Evolutionary conservation across 148 eudicot species (phyloP).

Genomic region (Nepenthes mirabilis): DNA sequence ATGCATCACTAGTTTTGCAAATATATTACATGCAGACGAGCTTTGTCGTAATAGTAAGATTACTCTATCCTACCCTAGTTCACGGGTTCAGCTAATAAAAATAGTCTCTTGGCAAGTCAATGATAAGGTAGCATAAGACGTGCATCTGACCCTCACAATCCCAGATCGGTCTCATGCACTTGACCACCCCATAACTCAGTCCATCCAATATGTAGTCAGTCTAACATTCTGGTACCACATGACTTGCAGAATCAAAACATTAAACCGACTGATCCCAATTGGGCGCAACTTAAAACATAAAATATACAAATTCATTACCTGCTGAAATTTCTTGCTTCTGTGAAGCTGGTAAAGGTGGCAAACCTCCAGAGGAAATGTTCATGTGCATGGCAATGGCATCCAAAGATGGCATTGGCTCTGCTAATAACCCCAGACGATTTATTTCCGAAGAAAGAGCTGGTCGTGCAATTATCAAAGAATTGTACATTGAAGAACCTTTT

Average conservation of each 20-base stretch:
- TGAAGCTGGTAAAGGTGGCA: slow-evolving; percentile 43
- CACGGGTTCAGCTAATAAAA: too few species aligned
- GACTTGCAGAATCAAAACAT: too few species aligned
- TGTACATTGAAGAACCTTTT: slow-evolving; percentile 98
- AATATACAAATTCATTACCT: slow-evolving; percentile 32
- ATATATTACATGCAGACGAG: background rate
- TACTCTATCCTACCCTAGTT: too few species aligned
- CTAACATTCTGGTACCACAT: too few species aligned
- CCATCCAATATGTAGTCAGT: too few species aligned
- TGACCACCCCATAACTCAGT: too few species aligned
- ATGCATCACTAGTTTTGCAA: background rate
- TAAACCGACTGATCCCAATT: too few species aligned
- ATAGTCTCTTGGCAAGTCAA: too few species aligned
- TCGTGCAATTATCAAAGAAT: slow-evolving; percentile 76
- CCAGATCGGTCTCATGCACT: too few species aligned
- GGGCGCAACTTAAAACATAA: background rate
- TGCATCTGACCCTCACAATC: too few species aligned
- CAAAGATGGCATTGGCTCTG: slow-evolving; percentile 96
- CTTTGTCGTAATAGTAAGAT: too few species aligned
- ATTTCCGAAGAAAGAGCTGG: slow-evolving; percentile 68
- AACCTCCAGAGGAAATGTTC: slow-evolving; percentile 58
- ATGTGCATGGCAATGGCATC: slow-evolving; percentile 78
- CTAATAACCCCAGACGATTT: slow-evolving; percentile 67
- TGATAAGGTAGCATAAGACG: too few species aligned
- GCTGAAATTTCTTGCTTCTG: slow-evolving; percentile 39